Base-by-base conservation (phyloP, 1,139 yeast species). In the Petasospora rhodanensis region DNA sequence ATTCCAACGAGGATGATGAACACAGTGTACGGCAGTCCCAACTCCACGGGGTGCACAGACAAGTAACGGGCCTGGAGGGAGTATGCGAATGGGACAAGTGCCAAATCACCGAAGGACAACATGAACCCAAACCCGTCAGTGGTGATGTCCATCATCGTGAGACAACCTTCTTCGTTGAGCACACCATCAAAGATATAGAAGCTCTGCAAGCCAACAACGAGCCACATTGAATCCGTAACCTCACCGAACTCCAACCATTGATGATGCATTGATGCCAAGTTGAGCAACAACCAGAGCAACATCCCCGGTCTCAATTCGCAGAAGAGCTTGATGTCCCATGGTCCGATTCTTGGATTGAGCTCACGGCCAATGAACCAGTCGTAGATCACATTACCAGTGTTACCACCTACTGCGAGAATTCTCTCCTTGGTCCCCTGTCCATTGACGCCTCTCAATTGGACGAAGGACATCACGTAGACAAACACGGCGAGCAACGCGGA, bases 281-380 rank as follows among this genome's bases (percentile, higher is more conserved):
- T 84, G 47, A 91, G 74, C 37, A 86, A 59, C 18, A 80, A 61
- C 96, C 97, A 89, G 29, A 91, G 65, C 38, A 89, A 63, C 72
- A 93, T 68, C 2, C 98, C 99, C 0, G 99, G 99, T 50, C 96
- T 76, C 60, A 93, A 72, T 59, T 91, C 99, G 57, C 95, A 85
- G 53, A 84, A 93, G 46, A 87, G 61, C 59, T 91, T 91, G 55
- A 91, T 77, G 55, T 91, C 98, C 70, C 89, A 76, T 1, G 71
- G 54, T 1, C 95, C 95, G 37, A 86, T 64, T 48, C 97, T 70
- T 20, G 98, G 98, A 55, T 93, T 93, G 54, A 93, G 67, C 58
- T 91, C 97, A 35, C 98, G 74, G 18, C 99, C 99, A 56, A 91
- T 87, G 54, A 86, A 93, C 96, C 96, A 91, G 59, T 91, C 96